phyloP scores from a whole-genome alignment of 2,329 filamentous ascomycete species.

The Phialophora tarda region DNA sequence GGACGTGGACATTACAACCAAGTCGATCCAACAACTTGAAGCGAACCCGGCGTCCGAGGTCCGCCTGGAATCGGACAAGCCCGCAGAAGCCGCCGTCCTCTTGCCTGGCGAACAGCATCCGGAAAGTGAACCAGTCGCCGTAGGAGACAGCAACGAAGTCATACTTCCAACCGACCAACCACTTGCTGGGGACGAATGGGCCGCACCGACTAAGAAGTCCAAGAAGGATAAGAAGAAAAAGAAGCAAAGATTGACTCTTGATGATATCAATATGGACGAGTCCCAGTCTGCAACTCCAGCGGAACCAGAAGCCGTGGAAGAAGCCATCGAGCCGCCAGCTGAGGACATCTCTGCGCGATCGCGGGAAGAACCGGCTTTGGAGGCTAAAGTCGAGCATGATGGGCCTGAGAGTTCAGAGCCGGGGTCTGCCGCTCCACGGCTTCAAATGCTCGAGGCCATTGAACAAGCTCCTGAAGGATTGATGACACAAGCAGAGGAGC shows the following conservation, averaged over 20 bases:
- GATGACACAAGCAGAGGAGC: neutral
- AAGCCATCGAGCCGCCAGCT: neutral
- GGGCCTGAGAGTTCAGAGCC: neutral
- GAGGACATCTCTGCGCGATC: neutral
- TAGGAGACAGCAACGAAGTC: neutral
- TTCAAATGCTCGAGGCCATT: neutral
- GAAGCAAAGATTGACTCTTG: slow-evolving; percentile 25
- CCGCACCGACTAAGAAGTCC: slow-evolving; percentile 38
- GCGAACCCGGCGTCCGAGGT: neutral
- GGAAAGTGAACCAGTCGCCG: neutral
- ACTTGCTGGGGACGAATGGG: slow-evolving; percentile 17
- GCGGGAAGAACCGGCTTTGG: neutral
- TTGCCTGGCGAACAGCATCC: neutral
- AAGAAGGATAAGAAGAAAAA: slow-evolving; percentile 43
- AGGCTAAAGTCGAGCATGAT: neutral
- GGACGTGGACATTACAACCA: neutral
- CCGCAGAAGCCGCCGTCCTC: neutral
- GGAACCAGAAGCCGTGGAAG: neutral
- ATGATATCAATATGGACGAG: slow-evolving; percentile 27
- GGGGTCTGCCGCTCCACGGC: neutral
- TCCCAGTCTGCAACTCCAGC: neutral
- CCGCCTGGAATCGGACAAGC: neutral
- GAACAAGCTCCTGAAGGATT: neutral
- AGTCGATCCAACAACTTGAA: neutral
- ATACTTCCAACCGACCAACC: neutral